Conservation (phyloP, 306 rosid genomes). For the Carpinus fangiana region DNA sequence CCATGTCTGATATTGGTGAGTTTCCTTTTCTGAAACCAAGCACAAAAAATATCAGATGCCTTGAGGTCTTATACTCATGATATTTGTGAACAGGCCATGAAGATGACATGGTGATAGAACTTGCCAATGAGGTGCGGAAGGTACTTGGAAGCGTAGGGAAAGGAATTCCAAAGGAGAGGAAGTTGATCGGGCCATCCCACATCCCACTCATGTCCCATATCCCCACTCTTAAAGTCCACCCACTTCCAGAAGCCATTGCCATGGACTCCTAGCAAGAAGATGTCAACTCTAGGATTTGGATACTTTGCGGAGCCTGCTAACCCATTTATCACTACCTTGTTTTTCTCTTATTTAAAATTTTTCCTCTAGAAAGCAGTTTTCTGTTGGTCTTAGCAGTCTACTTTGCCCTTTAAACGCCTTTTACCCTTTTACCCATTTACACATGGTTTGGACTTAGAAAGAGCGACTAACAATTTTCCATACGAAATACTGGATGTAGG, state of each 20-base stretch:
- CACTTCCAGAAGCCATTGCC: slow-evolving; percentile 74
- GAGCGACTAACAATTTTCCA: background rate
- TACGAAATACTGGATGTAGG: background rate
- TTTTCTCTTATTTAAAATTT: background rate
- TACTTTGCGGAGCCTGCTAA: slow-evolving; percentile 35
- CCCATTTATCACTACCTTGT: slow-evolving; percentile 19
- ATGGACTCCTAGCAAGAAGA: slow-evolving; percentile 51
- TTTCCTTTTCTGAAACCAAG: slow-evolving; percentile 1
- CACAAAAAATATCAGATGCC: background rate
- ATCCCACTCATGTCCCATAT: slow-evolving; percentile 57
- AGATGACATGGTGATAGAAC: slow-evolving; percentile 82
- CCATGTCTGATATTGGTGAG: slow-evolving; percentile 81
- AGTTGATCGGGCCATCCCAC: slow-evolving; percentile 41
- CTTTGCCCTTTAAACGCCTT: background rate
- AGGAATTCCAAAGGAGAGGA: slow-evolving; percentile 52
- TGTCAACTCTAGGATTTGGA: background rate
- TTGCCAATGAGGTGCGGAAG: slow-evolving; percentile 88
- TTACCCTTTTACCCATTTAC: too few species aligned
- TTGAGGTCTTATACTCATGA: background rate
- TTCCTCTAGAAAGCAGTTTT: background rate
- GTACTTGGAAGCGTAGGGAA: slow-evolving; percentile 56
- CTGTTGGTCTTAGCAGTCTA: slow-evolving; percentile 2
- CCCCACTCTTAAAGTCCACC: slow-evolving; percentile 52
- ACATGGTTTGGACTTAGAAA: background rate
- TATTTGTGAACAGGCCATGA: slow-evolving; percentile 67